Base-by-base conservation (phyloP, 805 yeast genomes). In the Lipomyces oligophaga region DNA sequence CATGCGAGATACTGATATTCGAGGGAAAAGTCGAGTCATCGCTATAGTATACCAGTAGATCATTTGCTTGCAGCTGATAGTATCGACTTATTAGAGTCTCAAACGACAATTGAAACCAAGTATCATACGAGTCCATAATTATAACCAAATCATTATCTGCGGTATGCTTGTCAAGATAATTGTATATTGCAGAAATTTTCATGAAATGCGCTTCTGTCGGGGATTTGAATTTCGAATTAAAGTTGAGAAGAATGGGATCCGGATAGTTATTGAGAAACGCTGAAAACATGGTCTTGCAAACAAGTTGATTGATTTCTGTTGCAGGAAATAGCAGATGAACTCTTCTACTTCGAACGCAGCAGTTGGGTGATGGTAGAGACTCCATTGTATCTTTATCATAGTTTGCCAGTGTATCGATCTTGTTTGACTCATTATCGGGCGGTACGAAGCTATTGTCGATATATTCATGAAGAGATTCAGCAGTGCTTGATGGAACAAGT, bases 81-180 rank as follows among this genome's bases (percentile, higher is more conserved):
- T 31, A 50, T n/a, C 49, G 49, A 21, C 20, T n/a, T 32, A 51
- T 35, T 18, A 51, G 24, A 18, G n/a, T 36, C 3, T 16, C n/a
- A 21, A 38, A 48, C 19, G 47, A 44, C 13, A 48, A 26, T 35
- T 51, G 55, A 36, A 30, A 51, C 55, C 55, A 51, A 18, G 47
- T 53, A 20, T 51, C 55, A 36, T 39, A 51, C n/a, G 55, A 52
- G 27, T 51, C 55, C 34, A 42, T 40, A 24, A 51, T 48, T 19
- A 51, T 31, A n/a, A 44, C 41, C 16, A 38, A 31, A 13, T 50
- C 55, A 38, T 46, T 34, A 13, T 39, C 33, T 21, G 47, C 34
- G 15, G 34, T 38, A 32, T 46, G 33, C 2, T 34, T 28, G 8
- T 42, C n/a, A 30, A 51, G 46, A 32, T 43, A 43, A 13, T 43